Evolutionary conservation across 2,329 filamentous ascomycete genomes (phyloP), one percentile per base, ranked within the genome.

Genomic region (Botrytis byssoidea): DNA sequence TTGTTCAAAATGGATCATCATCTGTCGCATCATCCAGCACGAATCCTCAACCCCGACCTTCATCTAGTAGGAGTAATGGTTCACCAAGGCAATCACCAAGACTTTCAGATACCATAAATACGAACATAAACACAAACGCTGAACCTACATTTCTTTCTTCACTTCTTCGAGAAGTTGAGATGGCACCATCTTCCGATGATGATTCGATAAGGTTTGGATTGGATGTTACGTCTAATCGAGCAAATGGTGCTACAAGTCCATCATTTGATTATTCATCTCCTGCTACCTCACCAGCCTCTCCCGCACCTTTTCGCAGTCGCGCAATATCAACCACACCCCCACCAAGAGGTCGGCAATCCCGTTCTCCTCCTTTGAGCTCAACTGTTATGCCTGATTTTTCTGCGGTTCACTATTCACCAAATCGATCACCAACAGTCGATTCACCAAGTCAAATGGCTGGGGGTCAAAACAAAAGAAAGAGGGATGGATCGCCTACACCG

Each of bases 141-240:
- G 88, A 87, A 12, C 93, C 94, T 12, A 95, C 93, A 9, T 95
- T 98, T 80, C 86, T 98, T 12, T 93, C 94, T 37, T 95, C 94
- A 0, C 85, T 98, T 10, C 84, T 98, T 68, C 94, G 93, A 81
- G 95, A 98, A 82, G 93, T 98, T 1, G 94, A 97, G 75, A 88
- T 87, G 82, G 87, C 55, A 86, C 82, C 87, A 72, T 83, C 85
- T 4, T 87, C 87, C 0, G 89, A 91, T 72, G 89, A 91, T 69
- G 88, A 90, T 71, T 84, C 71, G 16, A 67, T 75, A n/a, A 76
- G 79, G 74, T 74, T 77, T 57, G 72, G 67, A 42, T 75, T 77
- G 29, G 77, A 76, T 68, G 71, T 75, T 48, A 77, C 74, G 20
- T 75, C 76, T 32, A 64, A 60, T 66, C 76, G 72, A 32, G 75